phyloP scores from a whole-genome alignment of 73 alveolate species.

The Tetrahymena malaccensis region DNA sequence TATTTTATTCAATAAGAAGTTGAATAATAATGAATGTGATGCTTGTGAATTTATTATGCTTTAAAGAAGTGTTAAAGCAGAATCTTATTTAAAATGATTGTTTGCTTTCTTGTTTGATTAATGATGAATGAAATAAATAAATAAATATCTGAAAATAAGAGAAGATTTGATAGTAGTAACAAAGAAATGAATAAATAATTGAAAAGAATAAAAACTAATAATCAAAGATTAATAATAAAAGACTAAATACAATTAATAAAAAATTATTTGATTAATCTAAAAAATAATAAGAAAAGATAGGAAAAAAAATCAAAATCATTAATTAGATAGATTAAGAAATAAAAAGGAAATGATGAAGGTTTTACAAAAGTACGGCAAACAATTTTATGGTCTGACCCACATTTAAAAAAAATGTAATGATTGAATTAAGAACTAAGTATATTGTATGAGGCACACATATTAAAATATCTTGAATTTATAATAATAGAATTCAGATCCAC shows the following conservation, averaged over 20 bases:
- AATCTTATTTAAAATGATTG: not conserved
- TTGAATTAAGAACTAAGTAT: not conserved
- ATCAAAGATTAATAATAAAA: not conserved
- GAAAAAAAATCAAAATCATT: not conserved
- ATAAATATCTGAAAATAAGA: not conserved
- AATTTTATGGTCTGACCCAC: constrained; percentile 1
- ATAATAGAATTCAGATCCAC: not conserved
- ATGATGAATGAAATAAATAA: too few species aligned
- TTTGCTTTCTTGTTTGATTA: not conserved
- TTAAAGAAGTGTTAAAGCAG: not conserved
- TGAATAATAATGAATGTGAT: not conserved
- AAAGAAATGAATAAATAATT: not conserved
- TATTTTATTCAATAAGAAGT: not conserved
- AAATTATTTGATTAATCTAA: not conserved
- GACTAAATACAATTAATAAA: not conserved
- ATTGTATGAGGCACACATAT: not conserved
- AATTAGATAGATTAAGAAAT: not conserved
- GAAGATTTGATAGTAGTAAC: not conserved
- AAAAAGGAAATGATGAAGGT: not conserved
- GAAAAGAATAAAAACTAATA: not conserved
- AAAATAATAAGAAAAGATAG: not conserved
- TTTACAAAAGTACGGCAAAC: not conserved
- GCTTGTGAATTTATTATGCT: not conserved
- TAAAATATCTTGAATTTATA: not conserved
- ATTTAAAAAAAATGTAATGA: not conserved